Evolutionary conservation across 106 monocot genomes (phyloP), one percentile per base, ranked within the genome.

Genomic region (Dioscorea alata): DNA sequence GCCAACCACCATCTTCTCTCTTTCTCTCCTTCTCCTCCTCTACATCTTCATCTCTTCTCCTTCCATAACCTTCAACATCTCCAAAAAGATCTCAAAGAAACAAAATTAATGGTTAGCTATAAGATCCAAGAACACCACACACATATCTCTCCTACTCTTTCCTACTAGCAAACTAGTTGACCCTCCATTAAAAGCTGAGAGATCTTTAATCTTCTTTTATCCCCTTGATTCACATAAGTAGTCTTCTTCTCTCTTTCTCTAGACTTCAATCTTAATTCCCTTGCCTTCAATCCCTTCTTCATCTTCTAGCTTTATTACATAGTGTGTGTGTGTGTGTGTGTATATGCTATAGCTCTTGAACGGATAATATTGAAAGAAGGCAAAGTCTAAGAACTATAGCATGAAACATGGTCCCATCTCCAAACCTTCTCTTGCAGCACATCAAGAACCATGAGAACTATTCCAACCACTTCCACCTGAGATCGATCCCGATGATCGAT

Each of bases 351-450:
- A 42, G 42, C 10, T 42, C 42, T 42, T 8, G 9, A 42, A 42
- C 6, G 42, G 42, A 42, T 4, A 42, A 42, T 0, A 42, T 42
- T 6, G 4, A 42, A 42, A 42, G 10, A 42, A 42, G 42, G 6
- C 6, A 42, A 3, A 54, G 18, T 14, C 15, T 19, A 15, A 54
- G 54, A 16, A 48, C 14, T 23, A 57, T 23, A 35, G 71, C 61
- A 63, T 79, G 73, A 76, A 63, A 59, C 25, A 84, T 84, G 84
- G 70, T 80, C 33, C 80, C 75, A 4, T 75, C 72, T 1, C 58
- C 71, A 18, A 73, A 79, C 66, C 80, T 84, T 35, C 73, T 82
- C 48, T 73, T 66, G 57, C 80, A 35, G 18, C 61, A 69, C 48
- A 65, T 63, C 66, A 60, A 76, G 69, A 50, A 49, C 53, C 66